Evolutionary conservation across 768 basidiomycete species (phyloP).

Genomic region (Trametes meyenii): DNA sequence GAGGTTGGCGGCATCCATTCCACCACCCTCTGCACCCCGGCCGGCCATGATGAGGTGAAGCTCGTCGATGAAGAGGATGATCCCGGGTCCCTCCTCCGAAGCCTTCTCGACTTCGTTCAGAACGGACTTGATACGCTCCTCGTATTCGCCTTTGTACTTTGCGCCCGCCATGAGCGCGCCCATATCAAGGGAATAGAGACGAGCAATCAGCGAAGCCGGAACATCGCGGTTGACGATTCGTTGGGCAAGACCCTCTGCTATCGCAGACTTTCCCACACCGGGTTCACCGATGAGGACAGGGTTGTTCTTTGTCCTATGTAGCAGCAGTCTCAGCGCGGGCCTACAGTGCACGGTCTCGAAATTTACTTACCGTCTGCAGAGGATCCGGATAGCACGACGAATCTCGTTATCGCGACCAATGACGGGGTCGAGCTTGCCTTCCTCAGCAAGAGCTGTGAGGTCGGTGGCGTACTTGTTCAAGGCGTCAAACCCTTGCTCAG

Average conservation of each 20-base stretch:
- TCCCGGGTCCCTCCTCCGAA: conserved; percentile 68
- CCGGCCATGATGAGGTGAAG: conserved; percentile 94
- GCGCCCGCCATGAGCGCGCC: conserved; percentile 94
- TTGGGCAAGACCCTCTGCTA: conserved; percentile 94
- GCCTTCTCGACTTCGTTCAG: conserved; percentile 93
- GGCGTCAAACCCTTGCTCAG: conserved; percentile 93
- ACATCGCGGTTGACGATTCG: conserved; percentile 95
- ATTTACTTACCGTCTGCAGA: conserved; percentile 65
- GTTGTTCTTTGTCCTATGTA: conserved; percentile 88
- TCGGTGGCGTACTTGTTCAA: conserved; percentile 87
- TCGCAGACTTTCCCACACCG: conserved; percentile 94
- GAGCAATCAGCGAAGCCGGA: conserved; percentile 69
- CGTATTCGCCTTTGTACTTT: conserved; percentile 95
- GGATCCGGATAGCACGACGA: conserved; percentile 78
- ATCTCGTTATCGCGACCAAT: conserved; percentile 95
- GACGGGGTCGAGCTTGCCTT: conserved; percentile 94
- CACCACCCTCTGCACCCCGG: conserved; percentile 76
- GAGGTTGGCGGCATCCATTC: conserved; percentile 92
- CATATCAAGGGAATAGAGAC: conserved; percentile 89
- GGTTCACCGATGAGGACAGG: conserved; percentile 96
- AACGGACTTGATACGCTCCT: conserved; percentile 93
- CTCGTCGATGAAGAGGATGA: conserved; percentile 96
- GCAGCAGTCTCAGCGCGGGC: conserved; percentile 16
- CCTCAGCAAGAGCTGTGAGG: conserved; percentile 83
- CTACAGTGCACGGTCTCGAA: background rate